phyloP scores from a whole-genome alignment of 1,284 basidiomycete genomes.

The Irpex lacteus region DNA sequence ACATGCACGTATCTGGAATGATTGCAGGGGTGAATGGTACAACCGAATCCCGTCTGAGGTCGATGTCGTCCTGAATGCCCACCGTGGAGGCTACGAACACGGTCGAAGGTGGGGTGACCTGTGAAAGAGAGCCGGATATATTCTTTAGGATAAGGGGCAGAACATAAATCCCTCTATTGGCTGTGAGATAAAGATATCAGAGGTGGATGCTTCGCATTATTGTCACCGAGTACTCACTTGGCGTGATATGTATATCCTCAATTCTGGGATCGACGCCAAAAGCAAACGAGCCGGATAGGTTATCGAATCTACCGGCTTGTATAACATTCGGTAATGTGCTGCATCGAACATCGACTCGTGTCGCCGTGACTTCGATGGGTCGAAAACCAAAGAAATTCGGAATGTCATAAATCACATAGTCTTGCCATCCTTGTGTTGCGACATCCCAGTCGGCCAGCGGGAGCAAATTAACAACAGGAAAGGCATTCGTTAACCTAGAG shows the following conservation, averaged over 20 bases:
- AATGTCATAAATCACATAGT: slow-evolving; percentile 3
- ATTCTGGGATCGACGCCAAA: not conserved
- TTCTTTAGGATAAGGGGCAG: not conserved
- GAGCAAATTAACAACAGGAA: not conserved
- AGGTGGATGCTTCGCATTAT: not conserved
- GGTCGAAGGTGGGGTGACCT: not conserved
- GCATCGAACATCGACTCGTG: not conserved
- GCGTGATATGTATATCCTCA: not conserved
- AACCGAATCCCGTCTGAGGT: not conserved
- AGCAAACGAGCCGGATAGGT: not conserved
- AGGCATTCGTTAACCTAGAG: not conserved
- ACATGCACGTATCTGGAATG: not conserved
- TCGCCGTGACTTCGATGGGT: not conserved
- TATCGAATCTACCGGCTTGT: not conserved
- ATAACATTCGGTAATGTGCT: not conserved
- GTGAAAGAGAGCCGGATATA: not conserved
- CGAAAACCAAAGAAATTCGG: not conserved
- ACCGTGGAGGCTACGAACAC: not conserved
- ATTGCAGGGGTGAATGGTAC: not conserved
- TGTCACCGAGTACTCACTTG: not conserved
- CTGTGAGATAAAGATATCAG: not conserved
- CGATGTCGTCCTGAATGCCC: not conserved
- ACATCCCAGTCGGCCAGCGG: slow-evolving; percentile 1
- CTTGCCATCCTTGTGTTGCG: not conserved
- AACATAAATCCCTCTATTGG: not conserved